Evolutionary conservation across 1,139 yeast species (phyloP).

Genomic region (Geotrichum restrictum): DNA sequence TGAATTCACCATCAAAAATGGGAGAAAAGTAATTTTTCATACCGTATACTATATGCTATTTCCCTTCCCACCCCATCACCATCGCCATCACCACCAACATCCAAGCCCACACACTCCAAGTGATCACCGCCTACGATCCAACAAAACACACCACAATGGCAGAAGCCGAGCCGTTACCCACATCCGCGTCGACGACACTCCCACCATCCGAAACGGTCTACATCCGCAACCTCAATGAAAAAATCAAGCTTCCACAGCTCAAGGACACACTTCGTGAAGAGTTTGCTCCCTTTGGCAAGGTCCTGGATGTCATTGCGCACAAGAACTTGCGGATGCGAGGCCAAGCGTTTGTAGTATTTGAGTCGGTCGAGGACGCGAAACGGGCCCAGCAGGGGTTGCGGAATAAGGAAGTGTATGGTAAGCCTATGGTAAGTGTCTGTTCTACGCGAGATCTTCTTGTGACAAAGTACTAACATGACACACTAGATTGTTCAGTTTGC

Average conservation of each 20-base stretch:
- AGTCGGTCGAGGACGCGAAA: slow-evolving; percentile 46
- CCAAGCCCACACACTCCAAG: no score
- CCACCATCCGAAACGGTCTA: slow-evolving; percentile 41
- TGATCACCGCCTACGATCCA: no score
- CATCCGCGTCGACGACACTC: no score
- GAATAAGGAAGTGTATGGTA: slow-evolving; percentile 46
- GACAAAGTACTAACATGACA: background rate
- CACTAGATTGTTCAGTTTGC: slow-evolving; percentile 39
- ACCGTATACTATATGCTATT: no score
- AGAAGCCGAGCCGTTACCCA: slow-evolving; percentile 6
- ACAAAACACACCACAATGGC: no score
- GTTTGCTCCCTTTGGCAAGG: slow-evolving; percentile 49
- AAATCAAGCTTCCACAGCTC: slow-evolving; percentile 52
- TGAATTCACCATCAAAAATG: no score
- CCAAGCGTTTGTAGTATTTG: slow-evolving; percentile 79
- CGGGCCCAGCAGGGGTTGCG: slow-evolving; percentile 29
- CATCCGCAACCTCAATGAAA: slow-evolving; percentile 68
- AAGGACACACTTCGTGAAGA: slow-evolving; percentile 44
- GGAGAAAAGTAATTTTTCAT: no score
- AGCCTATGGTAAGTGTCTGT: slow-evolving; percentile 47
- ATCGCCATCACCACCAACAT: no score
- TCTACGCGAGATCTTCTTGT: slow-evolving; percentile 23
- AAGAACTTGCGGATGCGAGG: slow-evolving; percentile 66
- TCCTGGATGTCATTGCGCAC: slow-evolving; percentile 56
- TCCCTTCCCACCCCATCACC: no score